Percentiles rank a stretch among this genome's conserved stretches.
Conservation (phyloP, 768 basidiomycete species). For the Boletus pseudopeckii region DNA sequence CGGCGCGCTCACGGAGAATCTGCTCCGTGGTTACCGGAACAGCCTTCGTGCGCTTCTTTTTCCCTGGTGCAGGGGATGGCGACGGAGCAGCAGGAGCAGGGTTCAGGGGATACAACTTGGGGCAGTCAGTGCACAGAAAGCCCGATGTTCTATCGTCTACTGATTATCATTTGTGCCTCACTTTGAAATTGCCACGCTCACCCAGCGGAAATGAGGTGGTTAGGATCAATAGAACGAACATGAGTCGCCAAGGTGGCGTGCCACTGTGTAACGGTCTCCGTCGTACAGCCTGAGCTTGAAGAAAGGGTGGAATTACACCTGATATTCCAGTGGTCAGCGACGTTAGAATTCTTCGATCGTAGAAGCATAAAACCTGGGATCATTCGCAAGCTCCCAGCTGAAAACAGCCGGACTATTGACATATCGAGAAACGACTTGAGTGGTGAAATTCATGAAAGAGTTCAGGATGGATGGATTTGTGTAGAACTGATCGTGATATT, state of each 20-base stretch:
- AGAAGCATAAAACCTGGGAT: constrained; percentile 45
- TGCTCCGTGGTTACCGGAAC: constrained; percentile 45
- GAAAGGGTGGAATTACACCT: constrained; percentile 59
- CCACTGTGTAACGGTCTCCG: constrained; percentile 56
- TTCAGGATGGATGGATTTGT: constrained; percentile 45
- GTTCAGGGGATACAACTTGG: constrained; percentile 48
- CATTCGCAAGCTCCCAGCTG: constrained; percentile 63
- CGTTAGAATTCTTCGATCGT: neutral
- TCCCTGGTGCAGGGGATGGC: constrained; percentile 39
- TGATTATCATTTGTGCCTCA: neutral
- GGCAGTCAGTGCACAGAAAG: constrained; percentile 55
- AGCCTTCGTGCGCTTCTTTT: constrained; percentile 35
- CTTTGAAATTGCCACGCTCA: constrained; percentile 27
- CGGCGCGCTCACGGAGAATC: constrained; percentile 48
- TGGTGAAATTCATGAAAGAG: constrained; percentile 57
- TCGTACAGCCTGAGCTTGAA: constrained; percentile 41
- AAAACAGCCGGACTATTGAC: constrained; percentile 51
- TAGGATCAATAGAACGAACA: constrained; percentile 49
- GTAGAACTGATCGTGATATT: constrained; percentile 58
- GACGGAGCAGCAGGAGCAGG: constrained; percentile 33
- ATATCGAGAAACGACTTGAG: constrained; percentile 54
- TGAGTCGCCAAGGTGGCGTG: constrained; percentile 44
- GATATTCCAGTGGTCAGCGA: constrained; percentile 1
- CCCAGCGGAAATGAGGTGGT: constrained; percentile 66
- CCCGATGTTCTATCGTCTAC: constrained; percentile 44